Percentiles rank a stretch among this genome's conserved stretches.
Evolutionary conservation across 2,329 filamentous ascomycete species (phyloP).

Genomic region (Chalara sp.): DNA sequence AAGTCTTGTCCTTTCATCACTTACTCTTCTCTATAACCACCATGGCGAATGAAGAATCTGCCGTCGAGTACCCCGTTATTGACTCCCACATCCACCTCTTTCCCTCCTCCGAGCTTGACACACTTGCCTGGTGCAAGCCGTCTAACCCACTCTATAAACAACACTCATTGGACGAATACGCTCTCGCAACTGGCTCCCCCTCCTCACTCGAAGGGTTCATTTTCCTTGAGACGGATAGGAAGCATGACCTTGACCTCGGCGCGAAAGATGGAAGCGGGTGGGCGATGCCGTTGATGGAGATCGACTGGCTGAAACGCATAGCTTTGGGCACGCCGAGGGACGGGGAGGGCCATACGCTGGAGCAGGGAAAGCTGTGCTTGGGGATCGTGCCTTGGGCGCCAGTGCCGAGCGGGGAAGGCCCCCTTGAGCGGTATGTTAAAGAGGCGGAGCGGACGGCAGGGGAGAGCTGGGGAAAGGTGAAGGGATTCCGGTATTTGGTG

Average conservation of each 20-base stretch:
- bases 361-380: conserved; percentile 49
- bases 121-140: conserved; percentile 62
- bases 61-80: conserved; percentile 49
- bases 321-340: conserved; percentile 49
- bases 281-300: conserved; percentile 62
- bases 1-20: no score
- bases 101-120: conserved; percentile 57
- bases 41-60: no score
- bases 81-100: conserved; percentile 92
- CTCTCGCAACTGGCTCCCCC: conserved; percentile 19
- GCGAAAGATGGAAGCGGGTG: conserved; percentile 50
- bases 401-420: conserved; percentile 54
- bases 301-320: conserved; percentile 62
- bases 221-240: conserved; percentile 77
- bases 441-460: conserved; percentile 56
- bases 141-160: conserved; percentile 42
- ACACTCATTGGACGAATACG: conserved; percentile 24
- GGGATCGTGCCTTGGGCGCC: conserved; percentile 85
- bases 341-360: conserved; percentile 49
- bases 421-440: conserved; percentile 59
- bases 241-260: conserved; percentile 46
- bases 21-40: no score
- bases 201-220: conserved; percentile 61
- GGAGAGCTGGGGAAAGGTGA: conserved; percentile 56
- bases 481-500: conserved; percentile 76